These are phyloP conservation scores for Betula pendula DNA, from an alignment of 306 rosid species.

Conservation along the genomic window DNA sequence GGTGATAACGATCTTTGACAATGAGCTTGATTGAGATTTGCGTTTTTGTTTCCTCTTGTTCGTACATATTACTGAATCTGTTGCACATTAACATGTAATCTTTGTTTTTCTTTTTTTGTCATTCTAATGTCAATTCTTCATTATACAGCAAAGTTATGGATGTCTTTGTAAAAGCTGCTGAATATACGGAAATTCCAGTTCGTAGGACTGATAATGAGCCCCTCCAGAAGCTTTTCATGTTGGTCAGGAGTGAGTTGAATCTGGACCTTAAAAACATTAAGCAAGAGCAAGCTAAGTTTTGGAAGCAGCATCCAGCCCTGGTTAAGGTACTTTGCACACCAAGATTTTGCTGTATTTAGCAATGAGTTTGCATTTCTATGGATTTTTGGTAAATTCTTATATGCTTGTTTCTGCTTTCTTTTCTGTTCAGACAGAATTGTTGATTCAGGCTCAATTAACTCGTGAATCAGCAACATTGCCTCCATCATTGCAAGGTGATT, in stretches of 20 bases:
- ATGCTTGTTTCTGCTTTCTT: slow-evolving; percentile 34
- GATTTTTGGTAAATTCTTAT: slow-evolving; percentile 23
- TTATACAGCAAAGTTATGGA: slow-evolving; percentile 95
- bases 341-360: slow-evolving; percentile 16
- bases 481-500: slow-evolving; percentile 78
- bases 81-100: slow-evolving; percentile 8
- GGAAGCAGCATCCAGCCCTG: slow-evolving; percentile 97
- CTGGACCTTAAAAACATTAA: slow-evolving; percentile 96
- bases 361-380: not conserved
- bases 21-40: not conserved
- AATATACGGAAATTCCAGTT: slow-evolving; percentile 93
- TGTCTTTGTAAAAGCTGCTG: slow-evolving; percentile 94
- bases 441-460: slow-evolving; percentile 95
- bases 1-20: not conserved
- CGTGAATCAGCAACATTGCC: slow-evolving; percentile 70
- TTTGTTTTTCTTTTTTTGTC: not conserved
- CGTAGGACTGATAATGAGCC: slow-evolving; percentile 95
- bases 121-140: slow-evolving; percentile 13
- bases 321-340: slow-evolving; percentile 67
- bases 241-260: slow-evolving; percentile 96
- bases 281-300: slow-evolving; percentile 98
- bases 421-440: slow-evolving; percentile 77
- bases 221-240: slow-evolving; percentile 90
- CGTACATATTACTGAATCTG: not conserved
- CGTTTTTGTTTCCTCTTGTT: not conserved